phyloP scores from a whole-genome alignment of 176 grass and related monocot genomes.

The Neostapfia colusana region DNA sequence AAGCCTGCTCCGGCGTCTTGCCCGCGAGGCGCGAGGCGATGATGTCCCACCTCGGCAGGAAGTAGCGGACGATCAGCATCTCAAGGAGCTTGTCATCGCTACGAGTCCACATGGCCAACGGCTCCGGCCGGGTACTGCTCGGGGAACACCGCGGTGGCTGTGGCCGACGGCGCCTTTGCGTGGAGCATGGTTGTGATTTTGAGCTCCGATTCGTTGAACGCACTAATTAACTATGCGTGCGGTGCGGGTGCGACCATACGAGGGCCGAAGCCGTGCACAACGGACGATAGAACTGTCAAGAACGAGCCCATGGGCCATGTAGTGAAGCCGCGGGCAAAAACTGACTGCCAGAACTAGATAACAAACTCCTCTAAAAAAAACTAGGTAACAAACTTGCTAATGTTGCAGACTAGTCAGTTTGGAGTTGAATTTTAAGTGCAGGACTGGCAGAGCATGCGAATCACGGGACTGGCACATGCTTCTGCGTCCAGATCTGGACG shows the following conservation, averaged over 20 bases:
- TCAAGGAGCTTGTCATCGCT: conserved; percentile 43
- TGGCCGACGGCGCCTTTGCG: background rate
- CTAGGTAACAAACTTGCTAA: background rate
- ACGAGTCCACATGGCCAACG: conserved; percentile 19
- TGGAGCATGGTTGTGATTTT: background rate
- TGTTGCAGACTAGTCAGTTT: background rate
- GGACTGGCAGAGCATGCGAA: background rate
- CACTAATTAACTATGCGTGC: background rate
- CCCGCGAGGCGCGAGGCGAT: background rate
- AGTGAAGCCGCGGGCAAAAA: background rate
- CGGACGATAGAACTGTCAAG: background rate
- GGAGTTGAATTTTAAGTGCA: background rate
- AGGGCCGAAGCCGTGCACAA: too few relatives aligned
- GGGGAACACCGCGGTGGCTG: too few relatives aligned
- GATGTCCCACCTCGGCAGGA: background rate
- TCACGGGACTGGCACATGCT: background rate
- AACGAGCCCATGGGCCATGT: background rate
- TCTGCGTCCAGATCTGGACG: background rate
- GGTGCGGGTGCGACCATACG: too few relatives aligned
- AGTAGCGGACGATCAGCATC: background rate
- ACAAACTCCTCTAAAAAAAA: too few relatives aligned
- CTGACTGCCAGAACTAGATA: background rate
- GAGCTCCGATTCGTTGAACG: background rate
- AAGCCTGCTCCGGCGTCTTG: background rate
- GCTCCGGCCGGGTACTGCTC: too few relatives aligned